Evolutionary conservation across 2,329 filamentous ascomycete species (phyloP).

Genomic region (Botryosphaeria dothidea): DNA sequence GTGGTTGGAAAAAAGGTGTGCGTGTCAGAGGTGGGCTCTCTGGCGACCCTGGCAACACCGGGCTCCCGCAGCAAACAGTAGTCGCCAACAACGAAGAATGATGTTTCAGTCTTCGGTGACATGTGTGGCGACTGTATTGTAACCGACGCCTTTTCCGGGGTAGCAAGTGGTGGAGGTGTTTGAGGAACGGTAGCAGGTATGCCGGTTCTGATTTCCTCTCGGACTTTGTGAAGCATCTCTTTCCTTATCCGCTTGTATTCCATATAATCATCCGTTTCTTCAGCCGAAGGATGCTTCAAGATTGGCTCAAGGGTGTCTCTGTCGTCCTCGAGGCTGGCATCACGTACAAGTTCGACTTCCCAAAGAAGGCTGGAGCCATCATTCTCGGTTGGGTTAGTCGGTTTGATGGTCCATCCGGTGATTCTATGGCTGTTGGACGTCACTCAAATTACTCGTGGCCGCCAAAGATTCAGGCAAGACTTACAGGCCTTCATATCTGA

Average conservation of each 20-base stretch:
- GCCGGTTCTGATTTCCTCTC: background rate
- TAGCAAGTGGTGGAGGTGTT: background rate
- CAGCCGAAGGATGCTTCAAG: slow-evolving; percentile 40
- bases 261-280: slow-evolving; percentile 50
- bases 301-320: slow-evolving; percentile 29
- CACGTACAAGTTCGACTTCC: slow-evolving; percentile 42
- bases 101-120: background rate
- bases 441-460: background rate
- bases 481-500: slow-evolving; percentile 52
- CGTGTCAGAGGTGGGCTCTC: background rate
- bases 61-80: background rate
- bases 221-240: background rate
- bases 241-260: slow-evolving; percentile 46
- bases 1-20: background rate
- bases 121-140: background rate
- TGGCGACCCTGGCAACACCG: background rate
- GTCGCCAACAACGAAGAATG: background rate
- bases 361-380: slow-evolving; percentile 34
- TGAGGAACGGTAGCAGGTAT: background rate
- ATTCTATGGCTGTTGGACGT: slow-evolving; percentile 33
- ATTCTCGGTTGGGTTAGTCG: slow-evolving; percentile 20
- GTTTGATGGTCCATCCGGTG: slow-evolving; percentile 44
- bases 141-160: background rate
- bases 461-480: slow-evolving; percentile 24
- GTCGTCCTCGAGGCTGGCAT: slow-evolving; percentile 30